Conservation (phyloP, 768 basidiomycete species). For the Lentinula edodes region DNA sequence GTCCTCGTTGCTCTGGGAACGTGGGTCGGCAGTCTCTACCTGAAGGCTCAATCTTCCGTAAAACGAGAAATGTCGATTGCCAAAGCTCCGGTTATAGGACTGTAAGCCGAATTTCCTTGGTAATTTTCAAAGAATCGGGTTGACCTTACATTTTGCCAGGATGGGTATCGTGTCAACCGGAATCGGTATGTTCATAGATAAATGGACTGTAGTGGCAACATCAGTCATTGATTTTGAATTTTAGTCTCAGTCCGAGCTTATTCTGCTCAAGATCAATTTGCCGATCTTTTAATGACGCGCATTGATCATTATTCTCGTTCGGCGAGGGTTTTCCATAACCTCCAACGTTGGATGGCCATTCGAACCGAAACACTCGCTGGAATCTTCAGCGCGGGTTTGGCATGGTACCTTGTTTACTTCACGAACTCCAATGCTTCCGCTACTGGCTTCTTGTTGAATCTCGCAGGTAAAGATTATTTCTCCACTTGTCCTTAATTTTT, state of each 20-base stretch:
- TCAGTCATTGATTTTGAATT: not conserved
- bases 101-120: constrained; percentile 27
- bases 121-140: not conserved
- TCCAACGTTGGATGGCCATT: constrained; percentile 23
- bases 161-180: not conserved
- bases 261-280: constrained; percentile 32
- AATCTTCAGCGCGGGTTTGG: constrained; percentile 34
- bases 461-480: constrained; percentile 25
- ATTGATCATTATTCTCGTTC: constrained; percentile 34
- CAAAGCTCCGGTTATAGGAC: constrained; percentile 13
- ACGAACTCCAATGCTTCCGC: constrained; percentile 20
- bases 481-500: not conserved
- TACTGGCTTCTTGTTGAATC: constrained; percentile 31
- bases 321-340: constrained; percentile 28
- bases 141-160: constrained; percentile 11
- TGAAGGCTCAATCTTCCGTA: constrained; percentile 17
- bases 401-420: constrained; percentile 30
- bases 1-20: constrained; percentile 21
- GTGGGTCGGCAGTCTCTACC: constrained; percentile 19
- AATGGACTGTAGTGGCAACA: constrained; percentile 13
- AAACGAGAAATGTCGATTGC: constrained; percentile 18
- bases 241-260: constrained; percentile 32
- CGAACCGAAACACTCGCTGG: constrained; percentile 40
- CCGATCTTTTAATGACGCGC: constrained; percentile 23
- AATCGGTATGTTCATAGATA: constrained; percentile 10